Percentiles rank a stretch among this genome's conserved stretches.
phyloP scores from a whole-genome alignment of 2,329 filamentous ascomycete genomes.

The Aspergillus viridinutans region DNA sequence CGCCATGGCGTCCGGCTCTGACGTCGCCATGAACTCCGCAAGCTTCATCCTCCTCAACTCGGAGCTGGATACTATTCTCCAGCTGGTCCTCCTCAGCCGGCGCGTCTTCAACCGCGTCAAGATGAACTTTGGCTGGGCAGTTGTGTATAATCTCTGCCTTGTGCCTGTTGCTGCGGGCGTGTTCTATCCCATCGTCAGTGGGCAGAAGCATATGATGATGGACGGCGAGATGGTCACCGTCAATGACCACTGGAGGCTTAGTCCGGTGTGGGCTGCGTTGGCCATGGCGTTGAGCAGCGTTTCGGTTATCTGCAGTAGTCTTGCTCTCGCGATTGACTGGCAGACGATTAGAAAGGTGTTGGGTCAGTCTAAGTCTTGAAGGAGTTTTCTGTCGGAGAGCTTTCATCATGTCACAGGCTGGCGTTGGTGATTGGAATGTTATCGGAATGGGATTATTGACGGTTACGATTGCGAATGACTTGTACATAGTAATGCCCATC shows the following conservation, averaged over 20 bases:
- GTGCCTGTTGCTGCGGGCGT: slow-evolving; percentile 78
- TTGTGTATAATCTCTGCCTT: slow-evolving; percentile 73
- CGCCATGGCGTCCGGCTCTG: slow-evolving; percentile 73
- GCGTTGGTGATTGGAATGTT: background rate
- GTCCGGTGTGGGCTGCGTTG: slow-evolving; percentile 70
- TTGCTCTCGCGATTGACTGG: slow-evolving; percentile 59
- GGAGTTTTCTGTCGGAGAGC: background rate
- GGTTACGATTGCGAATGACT: background rate
- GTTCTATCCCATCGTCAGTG: slow-evolving; percentile 58
- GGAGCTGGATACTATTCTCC: slow-evolving; percentile 65
- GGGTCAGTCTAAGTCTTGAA: slow-evolving; percentile 5
- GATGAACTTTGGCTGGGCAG: slow-evolving; percentile 82
- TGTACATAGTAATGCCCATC: background rate
- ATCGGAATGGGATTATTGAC: background rate
- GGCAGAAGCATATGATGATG: slow-evolving; percentile 30
- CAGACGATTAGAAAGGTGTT: slow-evolving; percentile 18
- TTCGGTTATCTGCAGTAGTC: slow-evolving; percentile 78
- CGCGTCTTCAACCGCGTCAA: slow-evolving; percentile 73
- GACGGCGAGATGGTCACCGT: slow-evolving; percentile 31
- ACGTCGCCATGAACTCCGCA: slow-evolving; percentile 76
- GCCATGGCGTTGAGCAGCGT: slow-evolving; percentile 93
- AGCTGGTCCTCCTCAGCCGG: slow-evolving; percentile 66
- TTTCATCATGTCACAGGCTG: no score
- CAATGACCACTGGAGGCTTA: slow-evolving; percentile 42
- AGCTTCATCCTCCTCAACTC: slow-evolving; percentile 76